These are phyloP conservation scores for Cytospora paraplurivora DNA, from an alignment of 2,329 filamentous ascomycete genomes.

Conservation along the genomic window DNA sequence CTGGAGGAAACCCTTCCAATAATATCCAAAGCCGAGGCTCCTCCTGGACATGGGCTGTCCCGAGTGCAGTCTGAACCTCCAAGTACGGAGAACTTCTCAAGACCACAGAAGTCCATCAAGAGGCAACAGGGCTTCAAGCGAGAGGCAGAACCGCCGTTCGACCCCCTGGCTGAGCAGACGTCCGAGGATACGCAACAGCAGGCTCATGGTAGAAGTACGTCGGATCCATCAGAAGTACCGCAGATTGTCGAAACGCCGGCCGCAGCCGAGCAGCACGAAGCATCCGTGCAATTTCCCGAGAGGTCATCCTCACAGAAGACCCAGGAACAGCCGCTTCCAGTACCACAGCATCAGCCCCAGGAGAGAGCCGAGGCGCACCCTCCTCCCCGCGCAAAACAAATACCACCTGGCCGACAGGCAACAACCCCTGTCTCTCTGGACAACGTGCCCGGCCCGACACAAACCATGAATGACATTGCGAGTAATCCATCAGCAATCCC, in stretches of 20 bases:
- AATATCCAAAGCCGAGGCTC: constrained; percentile 47
- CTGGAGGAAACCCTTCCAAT: constrained; percentile 51
- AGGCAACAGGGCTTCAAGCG: constrained; percentile 53
- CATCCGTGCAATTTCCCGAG: constrained; percentile 49
- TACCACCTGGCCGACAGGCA: constrained; percentile 29
- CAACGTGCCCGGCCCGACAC: constrained; percentile 42
- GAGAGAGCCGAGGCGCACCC: constrained; percentile 33
- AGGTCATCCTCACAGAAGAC: constrained; percentile 57
- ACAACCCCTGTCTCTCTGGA: constrained; percentile 31
- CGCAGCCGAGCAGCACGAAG: constrained; percentile 40
- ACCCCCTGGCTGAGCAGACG: constrained; percentile 16
- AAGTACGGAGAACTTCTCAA: constrained; percentile 62
- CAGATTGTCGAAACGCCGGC: constrained; percentile 68
- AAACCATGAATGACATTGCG: constrained; percentile 65
- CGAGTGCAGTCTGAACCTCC: constrained; percentile 72
- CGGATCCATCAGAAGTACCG: constrained; percentile 47
- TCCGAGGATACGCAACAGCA: constrained; percentile 12
- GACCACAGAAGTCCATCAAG: constrained; percentile 53
- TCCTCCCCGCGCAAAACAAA: constrained; percentile 38
- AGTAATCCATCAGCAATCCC: constrained; percentile 69
- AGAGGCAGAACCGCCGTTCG: constrained; percentile 39
- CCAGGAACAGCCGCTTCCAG: constrained; percentile 33
- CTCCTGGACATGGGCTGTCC: constrained; percentile 54
- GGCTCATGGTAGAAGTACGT: constrained; percentile 39
- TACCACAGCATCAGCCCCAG: constrained; percentile 29